A percentile compares a stretch with the other conserved stretches of the same genome.
phyloP scores from a whole-genome alignment of 75 land plant genomes.

The Pinus taeda region DNA sequence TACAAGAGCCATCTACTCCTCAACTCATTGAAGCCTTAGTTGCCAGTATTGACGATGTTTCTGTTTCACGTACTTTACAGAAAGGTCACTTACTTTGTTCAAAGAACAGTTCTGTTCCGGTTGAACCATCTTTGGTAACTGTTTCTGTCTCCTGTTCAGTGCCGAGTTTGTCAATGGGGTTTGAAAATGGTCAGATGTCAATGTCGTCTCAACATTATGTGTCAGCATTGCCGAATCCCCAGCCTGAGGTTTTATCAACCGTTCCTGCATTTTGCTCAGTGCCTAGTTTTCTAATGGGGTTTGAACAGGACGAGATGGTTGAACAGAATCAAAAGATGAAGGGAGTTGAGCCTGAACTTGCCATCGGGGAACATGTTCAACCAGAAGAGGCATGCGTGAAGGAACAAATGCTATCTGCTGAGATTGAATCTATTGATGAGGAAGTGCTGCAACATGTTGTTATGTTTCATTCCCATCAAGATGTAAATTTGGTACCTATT shows the following conservation, averaged over 20 bases:
- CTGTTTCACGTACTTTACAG: constrained; percentile 13
- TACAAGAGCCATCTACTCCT: constrained; percentile 60
- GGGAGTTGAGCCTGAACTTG: neutral
- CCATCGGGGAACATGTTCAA: neutral
- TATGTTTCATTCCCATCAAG: neutral
- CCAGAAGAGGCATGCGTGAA: neutral
- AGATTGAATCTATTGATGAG: neutral
- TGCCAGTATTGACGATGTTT: constrained; percentile 30
- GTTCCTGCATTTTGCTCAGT: too few species aligned
- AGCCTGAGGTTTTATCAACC: neutral
- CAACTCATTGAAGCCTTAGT: constrained; percentile 33
- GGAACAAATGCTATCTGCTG: neutral
- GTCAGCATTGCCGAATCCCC: neutral
- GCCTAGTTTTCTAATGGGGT: too few species aligned
- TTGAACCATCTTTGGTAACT: neutral
- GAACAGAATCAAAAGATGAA: neutral
- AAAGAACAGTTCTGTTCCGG: constrained; percentile 5
- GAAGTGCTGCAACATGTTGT: neutral
- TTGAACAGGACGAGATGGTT: too few species aligned
- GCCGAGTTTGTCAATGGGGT: constrained; percentile 1
- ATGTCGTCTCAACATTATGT: neutral
- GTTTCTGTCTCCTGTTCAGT: neutral
- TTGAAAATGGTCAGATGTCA: neutral
- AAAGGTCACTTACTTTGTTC: neutral
- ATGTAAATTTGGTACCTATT: constrained; percentile 3